Evolutionary conservation across 108 stramenopile genomes (phyloP).

Genomic region (Nannochloropsis salina): DNA sequence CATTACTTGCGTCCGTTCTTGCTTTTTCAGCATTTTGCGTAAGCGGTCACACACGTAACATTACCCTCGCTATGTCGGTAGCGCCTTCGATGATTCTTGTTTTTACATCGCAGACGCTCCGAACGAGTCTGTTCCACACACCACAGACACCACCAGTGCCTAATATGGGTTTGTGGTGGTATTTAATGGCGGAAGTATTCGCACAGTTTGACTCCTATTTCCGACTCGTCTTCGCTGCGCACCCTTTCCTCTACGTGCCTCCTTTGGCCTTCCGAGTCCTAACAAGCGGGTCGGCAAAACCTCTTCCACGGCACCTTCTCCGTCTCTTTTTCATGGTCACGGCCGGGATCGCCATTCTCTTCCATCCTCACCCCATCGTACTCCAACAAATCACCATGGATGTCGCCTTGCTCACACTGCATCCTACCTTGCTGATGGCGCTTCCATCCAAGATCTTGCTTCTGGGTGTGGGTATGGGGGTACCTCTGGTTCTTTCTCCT

Average conservation of each 20-base stretch:
- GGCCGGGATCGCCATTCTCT: background rate
- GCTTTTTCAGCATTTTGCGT: background rate
- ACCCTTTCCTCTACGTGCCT: slow-evolving; percentile 1
- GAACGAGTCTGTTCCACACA: background rate
- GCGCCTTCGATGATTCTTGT: background rate
- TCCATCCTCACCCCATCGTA: background rate
- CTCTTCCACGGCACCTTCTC: background rate
- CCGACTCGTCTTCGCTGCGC: background rate
- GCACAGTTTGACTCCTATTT: background rate
- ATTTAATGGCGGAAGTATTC: background rate
- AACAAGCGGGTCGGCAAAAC: background rate
- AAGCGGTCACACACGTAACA: background rate
- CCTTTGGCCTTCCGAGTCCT: slow-evolving; percentile 4
- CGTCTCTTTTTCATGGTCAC: background rate
- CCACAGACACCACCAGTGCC: background rate
- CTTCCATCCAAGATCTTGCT: background rate
- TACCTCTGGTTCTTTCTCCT: background rate
- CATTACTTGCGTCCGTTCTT: background rate
- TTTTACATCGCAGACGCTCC: background rate
- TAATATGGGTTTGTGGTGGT: slow-evolving; percentile 16
- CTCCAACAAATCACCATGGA: background rate
- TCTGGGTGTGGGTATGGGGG: background rate
- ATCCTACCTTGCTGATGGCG: background rate
- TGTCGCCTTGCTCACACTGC: background rate
- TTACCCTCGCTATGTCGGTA: background rate